Conservation (phyloP, 352 stramenopile genomes). For the Phytophthora fragariae region DNA sequence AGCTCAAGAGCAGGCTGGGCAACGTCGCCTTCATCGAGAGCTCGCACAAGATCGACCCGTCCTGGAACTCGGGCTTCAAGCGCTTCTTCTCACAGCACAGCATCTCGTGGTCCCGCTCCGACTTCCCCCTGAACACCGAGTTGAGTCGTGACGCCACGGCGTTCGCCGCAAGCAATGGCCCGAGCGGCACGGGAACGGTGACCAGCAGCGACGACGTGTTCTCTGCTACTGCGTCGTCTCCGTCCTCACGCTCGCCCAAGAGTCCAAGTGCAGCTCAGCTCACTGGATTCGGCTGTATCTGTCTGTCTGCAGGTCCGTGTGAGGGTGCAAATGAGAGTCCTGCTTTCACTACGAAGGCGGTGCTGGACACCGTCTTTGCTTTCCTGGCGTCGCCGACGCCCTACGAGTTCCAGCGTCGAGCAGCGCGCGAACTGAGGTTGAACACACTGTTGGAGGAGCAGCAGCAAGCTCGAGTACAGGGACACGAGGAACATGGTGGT, state of each 20-base stretch:
- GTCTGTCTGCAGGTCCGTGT: slow-evolving; percentile 76
- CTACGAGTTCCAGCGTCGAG: slow-evolving; percentile 80
- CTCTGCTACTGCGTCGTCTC: slow-evolving; percentile 31
- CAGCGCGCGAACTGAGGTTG: slow-evolving; percentile 56
- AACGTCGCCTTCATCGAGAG: slow-evolving; percentile 92
- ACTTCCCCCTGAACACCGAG: slow-evolving; percentile 71
- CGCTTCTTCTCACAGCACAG: slow-evolving; percentile 85
- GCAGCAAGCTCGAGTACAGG: slow-evolving; percentile 24
- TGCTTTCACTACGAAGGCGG: slow-evolving; percentile 73
- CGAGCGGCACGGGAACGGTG: slow-evolving; percentile 21
- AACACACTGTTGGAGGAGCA: slow-evolving; percentile 56
- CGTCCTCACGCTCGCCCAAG: slow-evolving; percentile 34
- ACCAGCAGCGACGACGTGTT: slow-evolving; percentile 33
- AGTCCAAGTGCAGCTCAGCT: slow-evolving; percentile 49
- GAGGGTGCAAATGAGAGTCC: slow-evolving; percentile 59
- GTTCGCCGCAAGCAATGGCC: slow-evolving; percentile 20
- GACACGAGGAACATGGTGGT: not conserved
- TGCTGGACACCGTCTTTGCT: slow-evolving; percentile 83
- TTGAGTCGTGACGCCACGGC: slow-evolving; percentile 45
- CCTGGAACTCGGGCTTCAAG: slow-evolving; percentile 78
- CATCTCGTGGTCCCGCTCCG: slow-evolving; percentile 80
- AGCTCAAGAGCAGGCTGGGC: slow-evolving; percentile 81
- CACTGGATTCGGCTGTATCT: slow-evolving; percentile 74
- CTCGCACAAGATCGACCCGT: slow-evolving; percentile 78
- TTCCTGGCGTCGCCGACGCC: slow-evolving; percentile 81